Evolutionary conservation across 305 asterid species (phyloP).

Genomic region (Withania somnifera): DNA sequence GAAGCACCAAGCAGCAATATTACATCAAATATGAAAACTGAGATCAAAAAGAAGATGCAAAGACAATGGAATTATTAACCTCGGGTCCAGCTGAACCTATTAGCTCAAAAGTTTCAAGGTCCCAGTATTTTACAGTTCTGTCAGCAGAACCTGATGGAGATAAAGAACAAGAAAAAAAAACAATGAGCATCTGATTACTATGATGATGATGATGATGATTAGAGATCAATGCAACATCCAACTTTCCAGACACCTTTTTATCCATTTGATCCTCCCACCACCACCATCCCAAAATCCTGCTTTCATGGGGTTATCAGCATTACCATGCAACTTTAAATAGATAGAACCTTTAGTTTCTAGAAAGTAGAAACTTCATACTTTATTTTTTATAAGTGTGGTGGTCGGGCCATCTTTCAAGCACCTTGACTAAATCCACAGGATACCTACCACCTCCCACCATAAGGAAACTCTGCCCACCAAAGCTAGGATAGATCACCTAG

Average conservation of each 20-base stretch:
- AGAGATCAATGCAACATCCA: not conserved
- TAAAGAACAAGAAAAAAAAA: constrained; percentile 8
- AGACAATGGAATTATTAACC: constrained; percentile 27
- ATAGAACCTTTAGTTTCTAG: not conserved
- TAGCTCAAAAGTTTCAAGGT: constrained; percentile 97
- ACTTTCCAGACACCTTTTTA: not conserved
- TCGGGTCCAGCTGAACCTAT: constrained; percentile 96
- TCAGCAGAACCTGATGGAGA: constrained; percentile 83
- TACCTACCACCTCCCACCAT: too few species aligned
- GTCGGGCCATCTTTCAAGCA: too few species aligned
- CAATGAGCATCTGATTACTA: not conserved
- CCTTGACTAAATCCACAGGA: too few species aligned
- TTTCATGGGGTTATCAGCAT: not conserved
- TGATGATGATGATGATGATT: not conserved
- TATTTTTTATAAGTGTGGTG: too few species aligned
- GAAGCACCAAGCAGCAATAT: not conserved
- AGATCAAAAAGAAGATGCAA: not conserved
- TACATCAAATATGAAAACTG: not conserved
- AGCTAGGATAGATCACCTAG: too few species aligned
- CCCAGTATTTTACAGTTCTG: constrained; percentile 96
- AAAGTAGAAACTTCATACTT: not conserved
- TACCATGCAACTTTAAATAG: not conserved
- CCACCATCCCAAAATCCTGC: constrained; percentile 1
- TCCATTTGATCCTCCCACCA: constrained; percentile 2
- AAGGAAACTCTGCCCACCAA: too few species aligned